A percentile compares a stretch with the other conserved stretches of the same genome.
Conservation (phyloP, 2,329 filamentous ascomycete genomes). For the Bisporella sp. region DNA sequence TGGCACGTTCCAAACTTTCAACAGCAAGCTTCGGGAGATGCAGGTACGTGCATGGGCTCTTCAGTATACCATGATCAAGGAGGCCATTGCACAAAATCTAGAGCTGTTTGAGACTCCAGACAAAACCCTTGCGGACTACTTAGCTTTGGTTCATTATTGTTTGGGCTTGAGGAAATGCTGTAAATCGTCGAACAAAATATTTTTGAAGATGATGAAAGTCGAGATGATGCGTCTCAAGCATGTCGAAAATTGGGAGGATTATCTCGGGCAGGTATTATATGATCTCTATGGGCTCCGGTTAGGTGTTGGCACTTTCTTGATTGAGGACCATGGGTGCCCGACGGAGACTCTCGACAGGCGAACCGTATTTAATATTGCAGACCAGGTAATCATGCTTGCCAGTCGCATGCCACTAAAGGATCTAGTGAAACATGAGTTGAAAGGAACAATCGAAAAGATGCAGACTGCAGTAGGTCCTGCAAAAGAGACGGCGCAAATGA, state of each 20-base stretch:
- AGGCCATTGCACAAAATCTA: conserved; percentile 61
- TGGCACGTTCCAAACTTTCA: conserved; percentile 45
- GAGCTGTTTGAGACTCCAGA: conserved; percentile 58
- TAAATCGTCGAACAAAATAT: conserved; percentile 76
- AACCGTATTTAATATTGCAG: conserved; percentile 74
- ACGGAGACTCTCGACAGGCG: conserved; percentile 71
- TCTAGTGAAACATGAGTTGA: conserved; percentile 83
- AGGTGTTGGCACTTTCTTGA: conserved; percentile 56
- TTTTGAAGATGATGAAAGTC: conserved; percentile 81
- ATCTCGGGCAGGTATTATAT: conserved; percentile 78
- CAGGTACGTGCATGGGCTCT: conserved; percentile 84
- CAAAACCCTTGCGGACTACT: conserved; percentile 69
- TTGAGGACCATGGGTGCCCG: conserved; percentile 74
- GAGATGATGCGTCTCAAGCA: conserved; percentile 73
- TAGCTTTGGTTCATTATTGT: conserved; percentile 76
- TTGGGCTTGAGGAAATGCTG: conserved; percentile 80
- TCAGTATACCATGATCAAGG: conserved; percentile 73
- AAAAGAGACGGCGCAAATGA: conserved; percentile 71
- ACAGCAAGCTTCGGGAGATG: conserved; percentile 74
- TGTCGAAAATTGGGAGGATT: conserved; percentile 76
- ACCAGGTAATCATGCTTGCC: conserved; percentile 75
- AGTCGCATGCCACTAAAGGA: conserved; percentile 85
- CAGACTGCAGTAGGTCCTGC: conserved; percentile 77
- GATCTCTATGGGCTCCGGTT: conserved; percentile 79
- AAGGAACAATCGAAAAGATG: conserved; percentile 85